phyloP scores from a whole-genome alignment of 441 rosid genomes.

The Arabidopsis hybrid region DNA sequence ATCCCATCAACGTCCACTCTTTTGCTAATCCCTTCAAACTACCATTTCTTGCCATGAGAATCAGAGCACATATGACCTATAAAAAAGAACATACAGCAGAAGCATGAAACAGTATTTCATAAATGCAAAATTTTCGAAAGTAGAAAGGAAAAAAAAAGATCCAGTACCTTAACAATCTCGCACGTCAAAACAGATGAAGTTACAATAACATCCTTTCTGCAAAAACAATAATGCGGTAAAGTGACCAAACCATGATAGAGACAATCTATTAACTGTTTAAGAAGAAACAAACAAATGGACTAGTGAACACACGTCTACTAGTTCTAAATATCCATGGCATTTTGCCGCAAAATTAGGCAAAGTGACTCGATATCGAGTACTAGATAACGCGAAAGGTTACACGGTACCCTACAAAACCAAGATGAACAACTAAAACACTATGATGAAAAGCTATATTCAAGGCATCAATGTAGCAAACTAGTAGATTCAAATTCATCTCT shows the following conservation, averaged over 20 bases:
- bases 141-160: neutral
- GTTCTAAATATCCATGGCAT: neutral
- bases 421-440: neutral
- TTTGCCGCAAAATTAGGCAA: neutral
- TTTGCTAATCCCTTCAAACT: slow-evolving; percentile 63
- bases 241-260: slow-evolving; percentile 2
- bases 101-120: neutral
- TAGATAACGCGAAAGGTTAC: neutral
- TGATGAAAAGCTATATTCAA: neutral
- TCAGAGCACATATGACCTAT: slow-evolving; percentile 79
- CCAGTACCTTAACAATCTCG: slow-evolving; percentile 81
- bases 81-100: slow-evolving; percentile 5
- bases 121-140: neutral
- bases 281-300: neutral
- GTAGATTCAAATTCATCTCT: neutral
- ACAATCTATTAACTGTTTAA: neutral
- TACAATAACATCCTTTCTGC: slow-evolving; percentile 86
- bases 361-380: slow-evolving; percentile 5
- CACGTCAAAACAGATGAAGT: slow-evolving; percentile 92
- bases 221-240: slow-evolving; percentile 12
- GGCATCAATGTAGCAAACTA: slow-evolving; percentile 8
- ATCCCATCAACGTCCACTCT: slow-evolving; percentile 87
- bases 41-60: slow-evolving; percentile 90
- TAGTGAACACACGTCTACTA: slow-evolving; percentile 21
- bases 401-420: neutral